Base-by-base conservation (phyloP, 2,329 filamentous ascomycete genomes). In the Teratosphaeria viscida region DNA sequence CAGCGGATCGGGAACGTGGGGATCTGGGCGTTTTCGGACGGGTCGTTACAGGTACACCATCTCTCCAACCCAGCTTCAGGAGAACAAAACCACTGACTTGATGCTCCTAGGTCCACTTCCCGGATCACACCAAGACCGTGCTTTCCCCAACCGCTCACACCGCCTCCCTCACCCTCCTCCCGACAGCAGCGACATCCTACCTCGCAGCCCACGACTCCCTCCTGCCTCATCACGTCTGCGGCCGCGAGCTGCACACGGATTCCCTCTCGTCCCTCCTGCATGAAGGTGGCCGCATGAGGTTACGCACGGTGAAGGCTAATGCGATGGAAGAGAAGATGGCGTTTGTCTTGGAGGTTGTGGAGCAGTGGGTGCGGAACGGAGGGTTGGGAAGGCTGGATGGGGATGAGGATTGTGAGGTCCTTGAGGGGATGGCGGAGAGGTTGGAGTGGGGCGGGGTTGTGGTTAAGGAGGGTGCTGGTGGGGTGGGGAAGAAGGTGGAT, bases 81-180 rank as follows among this genome's bases (percentile, higher is more conserved):
- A 27, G n/a, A 19, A 29, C 3, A 43, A 7, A 55, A 0, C 19
- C 16, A 54, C 61, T 68, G 59, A 68, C 56, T 16, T 54, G 10
- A 19, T 35, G 7, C 3, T 64, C 8, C 8, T 23, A 90, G 82
- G 89, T 92, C 75, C 92, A 94, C 75, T 94, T 94, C 72, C 89
- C 89, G 2, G 89, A 94, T 66, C 89, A 94, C 72, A 92, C 89
- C 61, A 94, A 94, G 75, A 82, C 94, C 58, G 86, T 92, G 12
- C 76, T 94, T 29, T 89, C 90, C 60, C 77, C 86, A 0, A 83
- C 87, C 34, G 89, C 87, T n/a, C 84, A 81, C 1, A 87, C 85
- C 79, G 87, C 88, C 65, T 87, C 89, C 70, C 90, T 91, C 70
- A 88, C 88, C 76, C 86, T 89, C 68, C 82, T 92, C 23, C 84